Percentiles rank a stretch among this genome's conserved stretches.
Evolutionary conservation across 2,329 filamentous ascomycete genomes (phyloP).

Genomic region (Talaromyces sp.): DNA sequence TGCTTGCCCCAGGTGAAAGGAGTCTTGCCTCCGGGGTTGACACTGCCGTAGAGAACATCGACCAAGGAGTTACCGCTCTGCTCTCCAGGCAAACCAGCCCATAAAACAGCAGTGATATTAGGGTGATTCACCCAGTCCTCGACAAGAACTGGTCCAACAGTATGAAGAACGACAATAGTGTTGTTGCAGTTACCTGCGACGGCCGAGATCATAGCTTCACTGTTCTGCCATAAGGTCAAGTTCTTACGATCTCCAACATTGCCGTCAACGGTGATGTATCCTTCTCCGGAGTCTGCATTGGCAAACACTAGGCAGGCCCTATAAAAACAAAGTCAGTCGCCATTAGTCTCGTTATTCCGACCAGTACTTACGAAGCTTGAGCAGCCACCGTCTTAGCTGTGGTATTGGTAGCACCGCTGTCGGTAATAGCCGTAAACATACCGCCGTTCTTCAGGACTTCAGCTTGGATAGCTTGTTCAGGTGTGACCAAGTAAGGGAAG

Average conservation of each 20-base stretch:
- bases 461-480: conserved; percentile 64
- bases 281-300: conserved; percentile 83
- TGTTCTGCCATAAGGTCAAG: conserved; percentile 81
- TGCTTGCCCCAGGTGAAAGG: conserved; percentile 61
- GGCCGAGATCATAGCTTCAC: conserved; percentile 76
- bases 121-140: conserved; percentile 60
- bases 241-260: conserved; percentile 91
- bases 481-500: conserved; percentile 64
- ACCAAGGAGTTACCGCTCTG: conserved; percentile 73
- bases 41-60: conserved; percentile 68
- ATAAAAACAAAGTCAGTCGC: not conserved
- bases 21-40: conserved; percentile 62
- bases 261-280: conserved; percentile 76
- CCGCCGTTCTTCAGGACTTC: conserved; percentile 65
- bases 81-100: conserved; percentile 72
- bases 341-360: not conserved
- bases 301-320: conserved; percentile 75
- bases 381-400: conserved; percentile 53
- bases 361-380: conserved; percentile 44
- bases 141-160: conserved; percentile 74
- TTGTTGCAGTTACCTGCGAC: conserved; percentile 77
- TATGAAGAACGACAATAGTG: conserved; percentile 90
- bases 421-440: conserved; percentile 60
- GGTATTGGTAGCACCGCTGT: conserved; percentile 54
- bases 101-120: conserved; percentile 73